phyloP scores from a whole-genome alignment of 2,329 filamentous ascomycete species.

The Colletotrichum echinochloae region DNA sequence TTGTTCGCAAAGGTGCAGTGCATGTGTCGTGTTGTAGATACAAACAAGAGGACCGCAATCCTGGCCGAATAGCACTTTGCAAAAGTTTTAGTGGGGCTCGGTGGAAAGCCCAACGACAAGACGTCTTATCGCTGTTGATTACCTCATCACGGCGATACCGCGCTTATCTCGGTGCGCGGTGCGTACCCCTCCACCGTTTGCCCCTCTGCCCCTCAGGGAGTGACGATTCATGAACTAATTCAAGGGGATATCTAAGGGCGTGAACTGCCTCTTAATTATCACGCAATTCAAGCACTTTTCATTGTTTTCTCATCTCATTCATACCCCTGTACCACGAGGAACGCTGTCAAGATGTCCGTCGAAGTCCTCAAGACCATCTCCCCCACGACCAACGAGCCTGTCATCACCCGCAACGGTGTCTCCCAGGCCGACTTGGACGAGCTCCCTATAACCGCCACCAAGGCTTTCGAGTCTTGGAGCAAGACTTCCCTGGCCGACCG shows the following conservation, averaged over 20 bases:
- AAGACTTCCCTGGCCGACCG: conserved; percentile 80
- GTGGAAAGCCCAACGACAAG: background rate
- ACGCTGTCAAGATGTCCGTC: conserved; percentile 65
- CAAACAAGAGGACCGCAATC: conserved; percentile 4
- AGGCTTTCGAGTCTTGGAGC: conserved; percentile 82
- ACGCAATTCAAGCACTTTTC: background rate
- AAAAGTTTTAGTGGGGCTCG: conserved; percentile 35
- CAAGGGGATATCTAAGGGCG: conserved; percentile 32
- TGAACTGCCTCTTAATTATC: conserved; percentile 21
- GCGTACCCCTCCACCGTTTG: conserved; percentile 23
- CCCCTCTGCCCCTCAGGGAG: conserved; percentile 39
- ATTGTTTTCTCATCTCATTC: background rate
- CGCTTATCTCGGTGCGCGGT: conserved; percentile 16
- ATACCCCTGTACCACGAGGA: background rate
- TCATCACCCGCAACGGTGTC: conserved; percentile 82
- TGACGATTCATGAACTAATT: conserved; percentile 35
- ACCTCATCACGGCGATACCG: conserved; percentile 31
- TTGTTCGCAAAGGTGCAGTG: background rate
- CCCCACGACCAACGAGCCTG: conserved; percentile 85
- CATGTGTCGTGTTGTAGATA: conserved; percentile 13
- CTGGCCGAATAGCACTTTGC: conserved; percentile 18
- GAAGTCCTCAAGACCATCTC: conserved; percentile 84
- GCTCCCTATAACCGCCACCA: conserved; percentile 77
- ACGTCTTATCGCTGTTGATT: conserved; percentile 27
- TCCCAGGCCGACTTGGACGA: conserved; percentile 76